Evolutionary conservation across 805 yeast species (phyloP).

Genomic region (Metschnikowia continentalis): DNA sequence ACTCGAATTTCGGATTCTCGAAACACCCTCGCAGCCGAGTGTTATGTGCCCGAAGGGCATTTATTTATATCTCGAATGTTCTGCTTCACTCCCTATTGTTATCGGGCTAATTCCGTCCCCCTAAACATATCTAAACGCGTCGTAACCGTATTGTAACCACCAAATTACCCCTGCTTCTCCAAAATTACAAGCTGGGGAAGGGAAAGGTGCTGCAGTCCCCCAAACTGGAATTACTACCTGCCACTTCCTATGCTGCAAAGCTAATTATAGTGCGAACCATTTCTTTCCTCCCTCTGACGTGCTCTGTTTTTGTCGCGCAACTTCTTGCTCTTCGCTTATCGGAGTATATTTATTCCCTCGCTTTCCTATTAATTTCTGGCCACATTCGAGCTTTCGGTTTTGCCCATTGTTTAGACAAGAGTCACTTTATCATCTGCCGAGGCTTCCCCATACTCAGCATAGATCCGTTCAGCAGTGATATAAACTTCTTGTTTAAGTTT

Average conservation of each 20-base stretch:
- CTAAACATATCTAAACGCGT: not conserved
- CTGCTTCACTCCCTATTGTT: not conserved
- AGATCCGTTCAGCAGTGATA: not conserved
- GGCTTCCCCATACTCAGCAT: not conserved
- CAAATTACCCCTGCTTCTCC: not conserved
- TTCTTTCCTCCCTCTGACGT: not conserved
- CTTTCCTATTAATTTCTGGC: not conserved
- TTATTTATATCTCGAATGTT: not conserved
- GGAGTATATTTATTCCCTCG: not conserved
- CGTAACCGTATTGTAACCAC: not conserved
- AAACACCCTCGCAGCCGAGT: not conserved
- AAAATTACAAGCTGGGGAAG: not conserved
- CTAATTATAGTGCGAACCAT: slow-evolving; percentile 1
- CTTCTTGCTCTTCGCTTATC: slow-evolving; percentile 4
- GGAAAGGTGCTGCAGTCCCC: not conserved
- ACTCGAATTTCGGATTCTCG: not conserved
- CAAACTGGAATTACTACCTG: not conserved
- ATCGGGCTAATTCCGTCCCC: not conserved
- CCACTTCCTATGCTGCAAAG: not conserved
- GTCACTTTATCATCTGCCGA: not conserved
- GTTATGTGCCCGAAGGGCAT: not conserved
- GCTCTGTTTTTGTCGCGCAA: slow-evolving; percentile 1
- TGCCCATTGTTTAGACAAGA: not conserved
- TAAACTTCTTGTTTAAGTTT: not conserved
- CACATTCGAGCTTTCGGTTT: not conserved